Conservation (phyloP, 495 filamentous ascomycete species). For the Polyplosphaeria fusca region DNA sequence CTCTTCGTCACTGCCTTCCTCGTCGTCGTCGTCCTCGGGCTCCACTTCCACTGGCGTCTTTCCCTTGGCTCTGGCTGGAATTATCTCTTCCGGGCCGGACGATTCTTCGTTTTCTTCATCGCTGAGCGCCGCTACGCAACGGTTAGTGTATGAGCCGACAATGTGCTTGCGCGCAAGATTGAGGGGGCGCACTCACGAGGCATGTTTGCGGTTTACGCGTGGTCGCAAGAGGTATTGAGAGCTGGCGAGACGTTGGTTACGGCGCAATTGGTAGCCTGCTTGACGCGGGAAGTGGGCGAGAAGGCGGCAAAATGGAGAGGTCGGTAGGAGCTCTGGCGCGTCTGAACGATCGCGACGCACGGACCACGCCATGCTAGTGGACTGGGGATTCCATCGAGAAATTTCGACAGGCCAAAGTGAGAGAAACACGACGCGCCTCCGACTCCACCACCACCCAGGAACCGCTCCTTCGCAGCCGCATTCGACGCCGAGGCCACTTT, state of each 20-base stretch:
- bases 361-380: background rate
- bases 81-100: conserved; percentile 19
- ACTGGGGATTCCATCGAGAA: conserved; percentile 14
- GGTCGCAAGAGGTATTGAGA: background rate
- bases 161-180: background rate
- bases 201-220: conserved; percentile 17
- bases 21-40: conserved; percentile 41
- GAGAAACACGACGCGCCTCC: conserved; percentile 11
- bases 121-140: conserved; percentile 35
- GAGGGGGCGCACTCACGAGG: conserved; percentile 26
- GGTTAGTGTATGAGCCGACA: conserved; percentile 4
- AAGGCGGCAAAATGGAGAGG: conserved; percentile 2
- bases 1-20: conserved; percentile 43
- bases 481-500: too few relatives aligned
- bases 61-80: conserved; percentile 20
- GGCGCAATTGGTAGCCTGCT: background rate
- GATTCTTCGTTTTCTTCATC: conserved; percentile 37
- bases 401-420: conserved; percentile 1
- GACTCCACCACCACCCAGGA: conserved; percentile 5
- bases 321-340: conserved; percentile 8
- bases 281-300: background rate
- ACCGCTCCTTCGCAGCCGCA: too few relatives aligned
- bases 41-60: conserved; percentile 35
- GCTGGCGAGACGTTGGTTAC: background rate
- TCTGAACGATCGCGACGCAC: background rate